Evolutionary conservation across 2,329 filamentous ascomycete genomes (phyloP).

Genomic region (Ophiostoma australiae): DNA sequence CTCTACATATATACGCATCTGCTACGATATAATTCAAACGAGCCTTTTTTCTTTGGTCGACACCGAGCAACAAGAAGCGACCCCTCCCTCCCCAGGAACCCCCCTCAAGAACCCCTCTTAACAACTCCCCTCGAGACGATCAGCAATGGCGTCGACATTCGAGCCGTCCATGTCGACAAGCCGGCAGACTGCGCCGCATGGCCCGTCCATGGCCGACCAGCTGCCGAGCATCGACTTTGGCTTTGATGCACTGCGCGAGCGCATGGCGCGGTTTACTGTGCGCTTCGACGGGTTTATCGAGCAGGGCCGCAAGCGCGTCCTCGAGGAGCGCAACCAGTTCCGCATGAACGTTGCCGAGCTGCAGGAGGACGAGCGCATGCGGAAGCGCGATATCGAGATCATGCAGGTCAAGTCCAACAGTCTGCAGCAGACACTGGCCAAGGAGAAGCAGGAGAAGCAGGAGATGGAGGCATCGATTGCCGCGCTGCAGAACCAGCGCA

Average conservation of each 20-base stretch:
- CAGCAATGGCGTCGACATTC: background rate
- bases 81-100: background rate
- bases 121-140: background rate
- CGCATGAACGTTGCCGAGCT: constrained; percentile 84
- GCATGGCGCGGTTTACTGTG: constrained; percentile 87
- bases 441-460: constrained; percentile 69
- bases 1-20: background rate
- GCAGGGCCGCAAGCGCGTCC: constrained; percentile 76
- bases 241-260: constrained; percentile 89
- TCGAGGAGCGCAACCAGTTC: constrained; percentile 93
- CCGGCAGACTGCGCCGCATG: constrained; percentile 54
- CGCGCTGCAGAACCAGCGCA: constrained; percentile 54
- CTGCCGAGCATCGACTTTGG: constrained; percentile 91
- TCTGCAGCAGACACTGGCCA: constrained; percentile 68
- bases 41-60: background rate
- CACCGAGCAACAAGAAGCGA: background rate
- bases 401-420: constrained; percentile 64
- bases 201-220: constrained; percentile 62
- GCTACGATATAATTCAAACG: background rate
- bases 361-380: constrained; percentile 89
- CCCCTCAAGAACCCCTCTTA: background rate
- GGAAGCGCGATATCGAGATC: constrained; percentile 81
- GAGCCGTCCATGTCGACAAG: constrained; percentile 60
- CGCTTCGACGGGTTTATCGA: constrained; percentile 94
- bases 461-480: constrained; percentile 66